phyloP scores from a whole-genome alignment of 208 protist genomes.

The Porcisia deanei region DNA sequence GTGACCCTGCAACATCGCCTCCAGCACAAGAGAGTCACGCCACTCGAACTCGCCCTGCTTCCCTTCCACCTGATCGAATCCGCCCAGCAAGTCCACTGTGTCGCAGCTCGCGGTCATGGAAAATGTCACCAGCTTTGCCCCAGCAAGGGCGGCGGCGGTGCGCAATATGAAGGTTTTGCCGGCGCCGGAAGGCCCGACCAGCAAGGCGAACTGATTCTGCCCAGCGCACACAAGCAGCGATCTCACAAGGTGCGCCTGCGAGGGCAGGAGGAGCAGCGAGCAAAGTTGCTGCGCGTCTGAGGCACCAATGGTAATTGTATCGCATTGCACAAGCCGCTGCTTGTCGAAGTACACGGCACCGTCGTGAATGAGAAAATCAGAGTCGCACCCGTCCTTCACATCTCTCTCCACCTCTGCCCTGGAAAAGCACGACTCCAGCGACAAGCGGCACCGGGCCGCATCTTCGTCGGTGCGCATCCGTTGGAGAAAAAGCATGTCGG shows the following conservation, averaged over 20 bases:
- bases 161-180: constrained; percentile 97
- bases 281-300: constrained; percentile 20
- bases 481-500: constrained; percentile 85
- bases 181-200: constrained; percentile 94
- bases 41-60: constrained; percentile 98
- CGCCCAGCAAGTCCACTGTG: constrained; percentile 99
- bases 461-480: constrained; percentile 88
- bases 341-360: constrained; percentile 63
- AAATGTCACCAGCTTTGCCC: constrained; percentile 95
- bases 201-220: constrained; percentile 95
- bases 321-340: constrained; percentile 29
- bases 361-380: constrained; percentile 71
- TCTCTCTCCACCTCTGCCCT: constrained; percentile 21
- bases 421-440: constrained; percentile 58
- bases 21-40: constrained; percentile 98
- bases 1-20: constrained; percentile 94
- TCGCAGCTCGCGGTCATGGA: constrained; percentile 98
- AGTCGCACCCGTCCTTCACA: constrained; percentile 35
- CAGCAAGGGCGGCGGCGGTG: constrained; percentile 91
- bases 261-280: constrained; percentile 69
- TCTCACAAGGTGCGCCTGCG: constrained; percentile 69
- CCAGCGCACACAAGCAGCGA: constrained; percentile 89
- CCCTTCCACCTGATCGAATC: constrained; percentile 98
- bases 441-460: constrained; percentile 33
- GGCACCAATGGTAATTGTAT: constrained; percentile 10